Percentiles rank a stretch among this genome's conserved stretches.
phyloP scores from a whole-genome alignment of 306 rosid genomes.

The Herpetospermum pedunculosum region DNA sequence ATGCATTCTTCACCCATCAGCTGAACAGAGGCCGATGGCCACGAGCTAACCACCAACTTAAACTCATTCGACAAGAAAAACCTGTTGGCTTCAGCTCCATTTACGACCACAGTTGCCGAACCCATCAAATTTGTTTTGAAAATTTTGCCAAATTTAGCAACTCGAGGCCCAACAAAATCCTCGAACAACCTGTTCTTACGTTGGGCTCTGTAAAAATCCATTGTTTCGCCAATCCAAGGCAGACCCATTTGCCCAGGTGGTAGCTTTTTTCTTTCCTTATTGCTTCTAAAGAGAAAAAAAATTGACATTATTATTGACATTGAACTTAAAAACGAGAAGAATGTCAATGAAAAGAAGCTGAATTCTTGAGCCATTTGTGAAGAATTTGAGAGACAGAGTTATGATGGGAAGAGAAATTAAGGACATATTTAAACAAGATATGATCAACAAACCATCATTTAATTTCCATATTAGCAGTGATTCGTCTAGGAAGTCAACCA shows the following conservation, averaged over 20 bases:
- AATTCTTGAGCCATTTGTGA: constrained; percentile 26
- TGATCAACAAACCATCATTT: too few relatives aligned
- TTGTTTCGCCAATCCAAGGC: constrained; percentile 79
- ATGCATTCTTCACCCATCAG: constrained; percentile 76
- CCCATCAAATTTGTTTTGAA: constrained; percentile 82
- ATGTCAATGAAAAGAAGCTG: constrained; percentile 12
- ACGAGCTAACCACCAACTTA: constrained; percentile 72
- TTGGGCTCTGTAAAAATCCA: constrained; percentile 65
- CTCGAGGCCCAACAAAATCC: constrained; percentile 43
- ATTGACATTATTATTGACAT: constrained; percentile 15
- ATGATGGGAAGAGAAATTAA: background rate
- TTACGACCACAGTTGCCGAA: constrained; percentile 62
- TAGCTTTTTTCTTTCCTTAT: constrained; percentile 18
- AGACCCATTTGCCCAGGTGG: constrained; percentile 75
- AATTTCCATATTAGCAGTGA: too few relatives aligned
- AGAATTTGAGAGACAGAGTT: constrained; percentile 1
- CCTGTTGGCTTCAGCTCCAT: constrained; percentile 64
- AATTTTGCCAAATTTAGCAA: constrained; percentile 40
- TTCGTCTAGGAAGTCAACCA: constrained; percentile 3
- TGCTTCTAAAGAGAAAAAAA: constrained; percentile 16
- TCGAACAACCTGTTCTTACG: constrained; percentile 40
- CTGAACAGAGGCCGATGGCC: constrained; percentile 77
- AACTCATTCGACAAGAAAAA: constrained; percentile 67
- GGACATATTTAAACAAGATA: background rate
- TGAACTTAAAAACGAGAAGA: constrained; percentile 20